A percentile compares a stretch with the other conserved stretches of the same genome.
Evolutionary conservation across 495 filamentous ascomycete genomes (phyloP).

Genomic region (Penicillium lividum): DNA sequence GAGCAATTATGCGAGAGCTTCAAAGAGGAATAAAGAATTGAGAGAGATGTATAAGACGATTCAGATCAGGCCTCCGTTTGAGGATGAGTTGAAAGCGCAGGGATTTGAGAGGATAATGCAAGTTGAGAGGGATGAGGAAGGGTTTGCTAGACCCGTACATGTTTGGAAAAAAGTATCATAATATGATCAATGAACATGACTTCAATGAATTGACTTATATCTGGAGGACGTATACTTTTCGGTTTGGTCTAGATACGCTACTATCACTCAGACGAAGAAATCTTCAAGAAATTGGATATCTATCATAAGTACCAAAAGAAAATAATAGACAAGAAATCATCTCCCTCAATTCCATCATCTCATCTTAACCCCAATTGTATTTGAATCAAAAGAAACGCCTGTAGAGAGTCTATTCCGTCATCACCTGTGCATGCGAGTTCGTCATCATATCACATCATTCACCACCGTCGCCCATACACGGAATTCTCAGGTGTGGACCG

Average conservation of each 20-base stretch:
- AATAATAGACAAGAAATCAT: slow-evolving; percentile 8
- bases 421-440: background rate
- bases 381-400: background rate
- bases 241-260: no score
- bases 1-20: slow-evolving; percentile 35
- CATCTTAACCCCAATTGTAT: background rate
- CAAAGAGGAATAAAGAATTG: slow-evolving; percentile 33
- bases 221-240: no score
- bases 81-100: slow-evolving; percentile 26
- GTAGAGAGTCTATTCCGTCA: background rate
- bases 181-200: background rate
- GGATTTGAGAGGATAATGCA: slow-evolving; percentile 31
- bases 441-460: slow-evolving; percentile 15
- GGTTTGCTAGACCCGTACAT: slow-evolving; percentile 33
- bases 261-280: background rate
- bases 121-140: slow-evolving; percentile 31
- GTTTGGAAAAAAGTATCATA: slow-evolving; percentile 25
- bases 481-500: slow-evolving; percentile 37
- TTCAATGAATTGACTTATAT: no score
- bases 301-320: background rate
- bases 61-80: slow-evolving; percentile 28
- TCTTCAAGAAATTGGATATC: background rate
- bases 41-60: slow-evolving; percentile 33
- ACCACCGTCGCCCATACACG: slow-evolving; percentile 51
- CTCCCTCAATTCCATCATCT: background rate